These are phyloP conservation scores for Dipodascopsis tothii DNA, from an alignment of 805 yeast species.

Conservation along the genomic window DNA sequence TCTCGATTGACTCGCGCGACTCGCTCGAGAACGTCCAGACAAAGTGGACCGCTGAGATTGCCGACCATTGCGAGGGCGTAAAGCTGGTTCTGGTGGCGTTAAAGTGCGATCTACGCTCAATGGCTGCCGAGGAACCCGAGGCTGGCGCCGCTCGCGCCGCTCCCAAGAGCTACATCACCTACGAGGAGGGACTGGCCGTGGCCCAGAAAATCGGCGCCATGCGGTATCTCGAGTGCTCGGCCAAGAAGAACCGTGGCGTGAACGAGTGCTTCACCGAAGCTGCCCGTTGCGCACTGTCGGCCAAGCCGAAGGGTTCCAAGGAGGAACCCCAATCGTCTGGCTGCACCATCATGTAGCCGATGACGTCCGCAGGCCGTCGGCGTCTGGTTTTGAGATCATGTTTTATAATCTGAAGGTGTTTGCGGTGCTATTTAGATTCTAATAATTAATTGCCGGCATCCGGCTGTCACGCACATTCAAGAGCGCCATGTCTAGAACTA, in stretches of 20 bases:
- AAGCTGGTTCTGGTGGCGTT: slow-evolving; percentile 87
- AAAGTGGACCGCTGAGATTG: slow-evolving; percentile 94
- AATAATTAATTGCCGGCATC: too few species aligned
- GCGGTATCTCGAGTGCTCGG: slow-evolving; percentile 92
- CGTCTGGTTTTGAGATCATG: too few species aligned
- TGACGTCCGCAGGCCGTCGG: too few species aligned
- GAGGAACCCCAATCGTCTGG: slow-evolving; percentile 19
- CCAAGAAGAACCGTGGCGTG: slow-evolving; percentile 94
- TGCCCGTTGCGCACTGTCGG: slow-evolving; percentile 89
- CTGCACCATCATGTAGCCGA: slow-evolving; percentile 17
- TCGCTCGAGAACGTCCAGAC: slow-evolving; percentile 90
- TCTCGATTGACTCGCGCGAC: slow-evolving; percentile 80
- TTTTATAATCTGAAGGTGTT: too few species aligned
- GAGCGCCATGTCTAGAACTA: too few species aligned
- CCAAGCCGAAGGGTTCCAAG: slow-evolving; percentile 64
- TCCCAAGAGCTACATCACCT: slow-evolving; percentile 53
- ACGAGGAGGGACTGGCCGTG: slow-evolving; percentile 87
- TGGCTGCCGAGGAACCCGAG: slow-evolving; percentile 5
- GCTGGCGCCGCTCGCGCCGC: slow-evolving; percentile 27
- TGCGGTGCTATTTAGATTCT: too few species aligned
- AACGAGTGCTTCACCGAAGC: slow-evolving; percentile 98
- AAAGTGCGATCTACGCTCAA: slow-evolving; percentile 75
- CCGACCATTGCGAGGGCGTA: slow-evolving; percentile 95
- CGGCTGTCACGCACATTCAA: too few species aligned
- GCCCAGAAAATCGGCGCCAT: slow-evolving; percentile 92